Conservation (phyloP, 306 rosid genomes). For the Acacia crassicarpa region DNA sequence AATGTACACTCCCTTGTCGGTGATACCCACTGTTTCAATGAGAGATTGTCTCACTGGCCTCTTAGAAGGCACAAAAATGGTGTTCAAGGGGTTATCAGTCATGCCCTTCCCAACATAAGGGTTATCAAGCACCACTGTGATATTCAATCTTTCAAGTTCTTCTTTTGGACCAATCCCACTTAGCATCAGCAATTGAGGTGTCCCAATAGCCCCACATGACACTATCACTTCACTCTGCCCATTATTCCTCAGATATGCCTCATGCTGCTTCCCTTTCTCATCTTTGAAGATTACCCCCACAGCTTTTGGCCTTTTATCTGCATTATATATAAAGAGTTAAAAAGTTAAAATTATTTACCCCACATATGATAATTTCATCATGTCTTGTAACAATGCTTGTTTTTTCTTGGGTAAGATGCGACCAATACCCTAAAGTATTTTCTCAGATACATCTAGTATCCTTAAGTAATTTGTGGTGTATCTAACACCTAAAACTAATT, state of each 20-base stretch:
- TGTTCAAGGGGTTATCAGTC: constrained; percentile 94
- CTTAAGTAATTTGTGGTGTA: too few relatives aligned
- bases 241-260: constrained; percentile 51
- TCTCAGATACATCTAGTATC: too few relatives aligned
- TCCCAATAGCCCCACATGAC: constrained; percentile 85
- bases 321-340: background rate
- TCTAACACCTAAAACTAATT: too few relatives aligned
- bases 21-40: constrained; percentile 84
- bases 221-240: constrained; percentile 66
- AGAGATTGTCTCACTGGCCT: constrained; percentile 61
- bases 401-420: too few relatives aligned
- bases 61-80: constrained; percentile 68
- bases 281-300: constrained; percentile 82
- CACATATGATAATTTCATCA: background rate
- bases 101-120: constrained; percentile 83
- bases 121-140: constrained; percentile 64
- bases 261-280: constrained; percentile 76
- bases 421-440: too few relatives aligned
- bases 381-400: too few relatives aligned
- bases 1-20: constrained; percentile 78
- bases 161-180: constrained; percentile 87
- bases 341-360: background rate
- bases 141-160: constrained; percentile 63
- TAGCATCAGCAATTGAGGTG: constrained; percentile 82
- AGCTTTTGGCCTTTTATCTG: constrained; percentile 73